Evolutionary conservation across 73 alveolate genomes (phyloP).

Genomic region (Paramecium bursaria): DNA sequence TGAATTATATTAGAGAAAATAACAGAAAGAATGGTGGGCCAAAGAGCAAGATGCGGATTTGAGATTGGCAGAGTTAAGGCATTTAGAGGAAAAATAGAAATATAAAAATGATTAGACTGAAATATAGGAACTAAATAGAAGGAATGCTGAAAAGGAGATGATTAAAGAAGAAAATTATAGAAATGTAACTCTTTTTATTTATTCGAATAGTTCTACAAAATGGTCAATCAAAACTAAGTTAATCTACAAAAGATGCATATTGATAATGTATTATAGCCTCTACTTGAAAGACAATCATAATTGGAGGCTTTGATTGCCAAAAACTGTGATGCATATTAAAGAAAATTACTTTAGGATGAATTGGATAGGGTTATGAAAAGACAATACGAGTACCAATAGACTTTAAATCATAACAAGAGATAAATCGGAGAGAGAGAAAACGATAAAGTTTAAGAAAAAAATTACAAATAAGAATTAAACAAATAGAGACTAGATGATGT

Average conservation of each 20-base stretch:
- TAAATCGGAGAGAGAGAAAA: constrained; percentile 24
- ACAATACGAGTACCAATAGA: constrained; percentile 11
- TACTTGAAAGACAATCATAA: constrained; percentile 36
- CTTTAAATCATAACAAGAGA: constrained; percentile 11
- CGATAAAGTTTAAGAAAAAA: constrained; percentile 12
- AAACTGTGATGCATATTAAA: constrained; percentile 47
- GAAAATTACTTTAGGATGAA: constrained; percentile 36
- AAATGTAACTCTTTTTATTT: background rate
- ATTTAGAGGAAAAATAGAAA: constrained; percentile 48
- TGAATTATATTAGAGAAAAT: background rate
- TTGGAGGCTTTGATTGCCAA: constrained; percentile 37
- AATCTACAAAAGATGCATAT: constrained; percentile 33
- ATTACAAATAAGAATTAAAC: constrained; percentile 21
- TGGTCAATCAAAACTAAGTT: constrained; percentile 15
- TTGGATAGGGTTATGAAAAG: constrained; percentile 39
- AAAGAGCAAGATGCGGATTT: constrained; percentile 58
- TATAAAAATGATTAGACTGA: constrained; percentile 40
- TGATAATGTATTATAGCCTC: constrained; percentile 33
- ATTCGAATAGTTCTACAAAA: constrained; percentile 5
- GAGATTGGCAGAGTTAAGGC: constrained; percentile 1
- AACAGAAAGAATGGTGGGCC: constrained; percentile 37
- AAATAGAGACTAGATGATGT: constrained; percentile 60
- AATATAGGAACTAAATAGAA: constrained; percentile 45
- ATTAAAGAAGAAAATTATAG: constrained; percentile 53
- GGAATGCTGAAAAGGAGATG: constrained; percentile 56